Percentiles rank a stretch among this genome's conserved stretches.
phyloP scores from a whole-genome alignment of 2,329 filamentous ascomycete genomes.

The Westerdykella sp. region DNA sequence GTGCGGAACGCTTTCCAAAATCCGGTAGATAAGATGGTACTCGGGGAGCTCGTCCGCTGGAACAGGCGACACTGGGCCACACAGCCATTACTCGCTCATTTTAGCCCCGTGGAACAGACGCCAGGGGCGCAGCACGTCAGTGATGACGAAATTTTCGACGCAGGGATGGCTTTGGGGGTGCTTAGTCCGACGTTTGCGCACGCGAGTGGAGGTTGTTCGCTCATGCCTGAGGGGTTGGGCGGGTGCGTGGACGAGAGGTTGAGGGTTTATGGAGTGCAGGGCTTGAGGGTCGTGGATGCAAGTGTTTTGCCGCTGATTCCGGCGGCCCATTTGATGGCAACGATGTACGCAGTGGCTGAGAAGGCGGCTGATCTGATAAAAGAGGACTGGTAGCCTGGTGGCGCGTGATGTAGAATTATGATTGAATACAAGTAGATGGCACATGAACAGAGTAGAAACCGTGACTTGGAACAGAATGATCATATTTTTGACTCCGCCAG shows the following conservation, averaged over 20 bases:
- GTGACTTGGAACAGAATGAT: too few relatives aligned
- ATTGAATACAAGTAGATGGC: too few relatives aligned
- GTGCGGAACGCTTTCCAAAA: conserved; percentile 32
- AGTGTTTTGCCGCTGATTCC: conserved; percentile 28
- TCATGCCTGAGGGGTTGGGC: conserved; percentile 24
- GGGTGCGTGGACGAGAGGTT: conserved; percentile 24
- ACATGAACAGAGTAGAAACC: too few relatives aligned
- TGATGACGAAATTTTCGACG: conserved; percentile 22
- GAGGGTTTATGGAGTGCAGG: conserved; percentile 19
- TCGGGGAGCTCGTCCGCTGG: conserved; percentile 31
- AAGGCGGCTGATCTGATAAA: conserved; percentile 32
- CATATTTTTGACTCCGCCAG: too few relatives aligned
- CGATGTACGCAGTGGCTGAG: conserved; percentile 29
- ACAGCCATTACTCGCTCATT: conserved; percentile 22
- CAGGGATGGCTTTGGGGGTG: conserved; percentile 7
- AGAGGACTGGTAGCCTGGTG: background rate
- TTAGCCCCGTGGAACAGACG: conserved; percentile 27
- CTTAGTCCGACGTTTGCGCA: conserved; percentile 22
- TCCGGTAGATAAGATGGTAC: conserved; percentile 32
- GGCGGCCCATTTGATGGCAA: conserved; percentile 19
- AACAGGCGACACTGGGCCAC: conserved; percentile 32
- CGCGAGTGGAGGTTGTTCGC: conserved; percentile 20
- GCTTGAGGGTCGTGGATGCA: conserved; percentile 27
- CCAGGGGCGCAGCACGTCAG: conserved; percentile 19
- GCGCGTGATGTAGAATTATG: too few relatives aligned